Conservation (phyloP, 306 rosid genomes). For the Cucurbita maxima region DNA sequence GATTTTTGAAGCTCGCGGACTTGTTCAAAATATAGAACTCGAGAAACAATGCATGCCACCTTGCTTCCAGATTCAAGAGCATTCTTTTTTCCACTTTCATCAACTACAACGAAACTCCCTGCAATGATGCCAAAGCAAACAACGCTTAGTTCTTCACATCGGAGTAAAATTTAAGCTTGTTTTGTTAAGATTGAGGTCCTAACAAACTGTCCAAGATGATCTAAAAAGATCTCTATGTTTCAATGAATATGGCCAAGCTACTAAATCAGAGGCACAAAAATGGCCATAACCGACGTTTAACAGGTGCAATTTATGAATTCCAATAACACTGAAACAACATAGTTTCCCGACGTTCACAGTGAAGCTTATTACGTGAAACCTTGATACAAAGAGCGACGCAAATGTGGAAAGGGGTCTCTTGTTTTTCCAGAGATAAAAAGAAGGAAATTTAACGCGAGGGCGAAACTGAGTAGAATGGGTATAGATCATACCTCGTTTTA, state of each 20-base stretch:
- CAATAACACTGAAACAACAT: background rate
- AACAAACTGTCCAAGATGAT: background rate
- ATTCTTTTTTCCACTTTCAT: constrained; percentile 63
- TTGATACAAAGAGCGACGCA: background rate
- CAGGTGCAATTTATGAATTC: background rate
- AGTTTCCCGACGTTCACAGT: background rate
- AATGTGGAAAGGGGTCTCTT: background rate
- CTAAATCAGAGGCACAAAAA: background rate
- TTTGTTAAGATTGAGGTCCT: background rate
- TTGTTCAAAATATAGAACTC: constrained; percentile 68
- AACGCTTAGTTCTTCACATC: background rate
- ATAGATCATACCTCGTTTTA: constrained; percentile 49
- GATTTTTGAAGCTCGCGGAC: constrained; percentile 55
- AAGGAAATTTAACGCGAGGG: background rate
- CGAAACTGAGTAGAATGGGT: background rate
- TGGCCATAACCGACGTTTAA: background rate
- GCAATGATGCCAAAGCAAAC: background rate
- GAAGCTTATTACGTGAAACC: background rate
- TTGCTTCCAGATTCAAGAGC: constrained; percentile 91
- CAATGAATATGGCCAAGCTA: background rate
- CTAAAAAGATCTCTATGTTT: background rate
- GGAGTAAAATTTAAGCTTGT: background rate
- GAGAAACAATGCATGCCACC: constrained; percentile 68
- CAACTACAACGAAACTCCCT: constrained; percentile 85
- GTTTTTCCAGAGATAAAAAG: background rate